Base-by-base conservation (phyloP, 1,284 basidiomycete genomes). In the Sporisorium sorghi region DNA sequence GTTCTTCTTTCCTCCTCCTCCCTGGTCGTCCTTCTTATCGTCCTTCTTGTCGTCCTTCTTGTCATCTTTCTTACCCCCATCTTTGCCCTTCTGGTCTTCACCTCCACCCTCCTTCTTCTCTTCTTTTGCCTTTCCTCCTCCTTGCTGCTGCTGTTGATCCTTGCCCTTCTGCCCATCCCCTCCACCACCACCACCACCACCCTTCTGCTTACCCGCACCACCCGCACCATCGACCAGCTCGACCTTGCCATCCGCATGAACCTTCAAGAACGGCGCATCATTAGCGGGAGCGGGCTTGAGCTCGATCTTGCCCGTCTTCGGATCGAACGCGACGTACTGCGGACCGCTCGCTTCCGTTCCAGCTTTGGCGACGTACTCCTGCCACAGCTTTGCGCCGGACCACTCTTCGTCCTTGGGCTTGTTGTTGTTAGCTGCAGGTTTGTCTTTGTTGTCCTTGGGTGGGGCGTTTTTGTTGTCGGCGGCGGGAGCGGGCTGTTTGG, bases 251-350 rank as follows among this genome's bases (percentile, higher is more conserved):
- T 70, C 61, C 15, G 61, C 56, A 24, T 53, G 49, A 10, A 70
- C 57, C 32, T 64, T 64, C 19, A 65, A 23, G 24, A 59, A 64
- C 5, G 57, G 61, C 26, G 67, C 67, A 30, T 70, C 67, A 14
- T 44, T 47, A 8, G 57, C 61, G 0, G 61, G 67, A 3, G 57
- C 67, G 2, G 61, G 56, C 24, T 60, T 60, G 24, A 70, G 33
- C 47, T 70, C 67, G 42, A 70, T 63, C 54, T 64, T 58, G 17
- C 43, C 57, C 23, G 48, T 48, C 54, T 59, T 60, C 9, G 67
- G 43, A 54, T 70, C 60, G 43, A 70, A 70, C 17, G 49, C 58
- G n/a, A 65, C 67, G 19, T 64, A 70, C 54, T 70, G 57, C 3
- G 67, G 67, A 1, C n/a, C 50, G 24, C 5, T 32, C 10, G 35